Evolutionary conservation across 169 alveolate genomes (phyloP).

Genomic region (Plasmodium cynomolgi): DNA sequence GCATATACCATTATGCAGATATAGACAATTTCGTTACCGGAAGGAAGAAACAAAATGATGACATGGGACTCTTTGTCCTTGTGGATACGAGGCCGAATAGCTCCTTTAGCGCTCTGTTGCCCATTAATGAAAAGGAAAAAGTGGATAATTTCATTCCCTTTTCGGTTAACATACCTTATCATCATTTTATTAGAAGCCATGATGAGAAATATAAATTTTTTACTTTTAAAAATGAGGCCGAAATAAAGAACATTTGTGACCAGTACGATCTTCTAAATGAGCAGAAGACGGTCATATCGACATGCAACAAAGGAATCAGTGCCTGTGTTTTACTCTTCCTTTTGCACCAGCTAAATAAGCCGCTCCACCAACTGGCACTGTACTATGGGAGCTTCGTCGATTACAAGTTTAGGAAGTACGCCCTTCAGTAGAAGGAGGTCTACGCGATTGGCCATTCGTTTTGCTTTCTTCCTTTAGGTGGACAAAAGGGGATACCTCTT

Average conservation of each 20-base stretch:
- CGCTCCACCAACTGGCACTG: conserved; percentile 29
- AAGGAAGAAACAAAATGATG: neutral
- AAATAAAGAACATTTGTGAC: conserved; percentile 22
- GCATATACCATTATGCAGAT: conserved; percentile 51
- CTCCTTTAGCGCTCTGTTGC: conserved; percentile 22
- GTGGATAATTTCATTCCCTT: conserved; percentile 35
- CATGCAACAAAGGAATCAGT: conserved; percentile 41
- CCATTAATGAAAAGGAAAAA: conserved; percentile 24
- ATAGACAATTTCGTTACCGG: conserved; percentile 16
- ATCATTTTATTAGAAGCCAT: conserved; percentile 24
- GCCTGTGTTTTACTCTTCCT: conserved; percentile 49
- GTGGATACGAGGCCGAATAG: conserved; percentile 43
- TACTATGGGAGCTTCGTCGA: conserved; percentile 50
- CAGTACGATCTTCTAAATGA: conserved; percentile 37
- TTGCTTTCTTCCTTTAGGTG: neutral
- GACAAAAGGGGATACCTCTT: neutral
- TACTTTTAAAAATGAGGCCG: conserved; percentile 43
- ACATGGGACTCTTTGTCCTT: conserved; percentile 1
- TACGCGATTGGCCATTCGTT: neutral
- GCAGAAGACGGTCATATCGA: conserved; percentile 11
- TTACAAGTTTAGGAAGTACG: conserved; percentile 1
- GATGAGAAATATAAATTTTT: conserved; percentile 36
- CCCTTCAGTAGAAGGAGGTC: neutral
- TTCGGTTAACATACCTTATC: conserved; percentile 52
- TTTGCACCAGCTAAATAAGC: conserved; percentile 22